Percentiles rank a stretch among this genome's conserved stretches.
Evolutionary conservation across 2,329 filamentous ascomycete genomes (phyloP).

Genomic region (Sodiomyces alkalinus): DNA sequence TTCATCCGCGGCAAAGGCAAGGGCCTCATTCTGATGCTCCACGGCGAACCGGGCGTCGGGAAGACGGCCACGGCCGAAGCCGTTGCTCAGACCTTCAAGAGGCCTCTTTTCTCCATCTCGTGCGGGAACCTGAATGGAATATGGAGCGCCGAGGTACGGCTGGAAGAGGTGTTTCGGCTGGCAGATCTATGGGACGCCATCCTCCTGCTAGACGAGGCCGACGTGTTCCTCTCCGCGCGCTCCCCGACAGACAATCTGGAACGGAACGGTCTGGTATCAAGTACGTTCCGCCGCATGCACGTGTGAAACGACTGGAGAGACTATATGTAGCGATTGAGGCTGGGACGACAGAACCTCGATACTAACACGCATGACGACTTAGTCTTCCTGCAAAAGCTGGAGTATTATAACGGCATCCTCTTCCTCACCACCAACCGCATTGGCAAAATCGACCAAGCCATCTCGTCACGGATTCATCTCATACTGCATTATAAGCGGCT

Average conservation of each 20-base stretch:
- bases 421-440: constrained; percentile 16
- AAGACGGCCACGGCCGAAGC: constrained; percentile 5
- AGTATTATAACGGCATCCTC: constrained; percentile 16
- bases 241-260: constrained; percentile 31
- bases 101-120: background rate
- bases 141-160: constrained; percentile 4
- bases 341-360: background rate
- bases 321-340: too few relatives aligned
- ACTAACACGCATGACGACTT: background rate
- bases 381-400: constrained; percentile 15
- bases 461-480: constrained; percentile 16
- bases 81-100: background rate
- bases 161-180: constrained; percentile 7
- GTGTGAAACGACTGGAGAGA: too few relatives aligned
- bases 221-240: constrained; percentile 21
- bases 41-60: constrained; percentile 5
- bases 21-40: constrained; percentile 3
- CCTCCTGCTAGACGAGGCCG: constrained; percentile 15
- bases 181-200: constrained; percentile 13
- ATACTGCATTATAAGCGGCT: constrained; percentile 8
- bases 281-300: too few relatives aligned
- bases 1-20: constrained; percentile 6
- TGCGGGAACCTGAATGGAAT: background rate
- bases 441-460: constrained; percentile 15
- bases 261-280: too few relatives aligned